Percentiles rank a stretch among this genome's conserved stretches.
These are phyloP conservation scores for Quercus ilex DNA, from an alignment of 306 rosid genomes.

Conservation along the genomic window DNA sequence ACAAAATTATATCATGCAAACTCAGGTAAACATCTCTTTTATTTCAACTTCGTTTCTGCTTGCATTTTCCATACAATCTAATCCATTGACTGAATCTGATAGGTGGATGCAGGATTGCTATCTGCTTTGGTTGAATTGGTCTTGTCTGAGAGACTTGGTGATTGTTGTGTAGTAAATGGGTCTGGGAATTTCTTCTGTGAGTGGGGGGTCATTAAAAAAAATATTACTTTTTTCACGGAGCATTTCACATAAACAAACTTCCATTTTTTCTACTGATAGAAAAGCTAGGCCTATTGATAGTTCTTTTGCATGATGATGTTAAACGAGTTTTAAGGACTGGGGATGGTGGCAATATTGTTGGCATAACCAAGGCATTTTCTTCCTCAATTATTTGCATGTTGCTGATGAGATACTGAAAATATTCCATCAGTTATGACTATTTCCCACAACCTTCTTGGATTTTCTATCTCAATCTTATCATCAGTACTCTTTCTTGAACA, in stretches of 20 bases:
- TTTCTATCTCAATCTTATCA: slow-evolving; percentile 45
- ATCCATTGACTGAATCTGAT: slow-evolving; percentile 32
- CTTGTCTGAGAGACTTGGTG: slow-evolving; percentile 57
- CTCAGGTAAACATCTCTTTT: slow-evolving; percentile 52
- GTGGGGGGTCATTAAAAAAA: slow-evolving; percentile 69
- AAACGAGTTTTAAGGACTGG: slow-evolving; percentile 25
- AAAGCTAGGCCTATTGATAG: slow-evolving; percentile 26
- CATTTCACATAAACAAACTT: slow-evolving; percentile 29
- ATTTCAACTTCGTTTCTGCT: slow-evolving; percentile 15
- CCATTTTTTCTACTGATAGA: slow-evolving; percentile 22
- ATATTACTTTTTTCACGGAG: slow-evolving; percentile 47
- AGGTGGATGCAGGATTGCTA: slow-evolving; percentile 69
- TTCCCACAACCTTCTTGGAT: slow-evolving; percentile 37
- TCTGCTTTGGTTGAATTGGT: slow-evolving; percentile 59
- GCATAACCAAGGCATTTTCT: slow-evolving; percentile 41
- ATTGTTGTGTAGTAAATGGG: slow-evolving; percentile 4
- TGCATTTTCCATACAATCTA: slow-evolving; percentile 32
- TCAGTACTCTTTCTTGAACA: slow-evolving; percentile 48
- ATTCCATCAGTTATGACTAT: slow-evolving; percentile 36
- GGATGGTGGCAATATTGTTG: slow-evolving; percentile 32
- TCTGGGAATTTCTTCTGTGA: slow-evolving; percentile 42
- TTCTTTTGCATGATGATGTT: slow-evolving; percentile 46
- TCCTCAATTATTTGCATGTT: slow-evolving; percentile 48
- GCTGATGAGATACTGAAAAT: slow-evolving; percentile 30
- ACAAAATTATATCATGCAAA: slow-evolving; percentile 66